phyloP scores from a whole-genome alignment of 768 basidiomycete genomes.

The Trametes cinnabarina region DNA sequence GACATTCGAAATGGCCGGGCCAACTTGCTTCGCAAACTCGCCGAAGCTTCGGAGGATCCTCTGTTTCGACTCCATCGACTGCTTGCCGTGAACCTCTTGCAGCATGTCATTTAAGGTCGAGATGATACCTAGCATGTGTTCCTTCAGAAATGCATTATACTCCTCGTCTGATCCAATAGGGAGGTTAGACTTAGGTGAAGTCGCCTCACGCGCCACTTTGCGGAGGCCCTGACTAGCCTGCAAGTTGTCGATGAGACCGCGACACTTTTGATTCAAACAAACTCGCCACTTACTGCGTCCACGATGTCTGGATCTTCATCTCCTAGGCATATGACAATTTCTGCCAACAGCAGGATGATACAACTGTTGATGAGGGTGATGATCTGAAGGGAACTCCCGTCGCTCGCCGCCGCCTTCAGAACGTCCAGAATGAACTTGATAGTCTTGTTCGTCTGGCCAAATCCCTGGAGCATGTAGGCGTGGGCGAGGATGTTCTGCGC shows the following conservation, averaged over 20 bases:
- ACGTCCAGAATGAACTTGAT: conserved; percentile 60
- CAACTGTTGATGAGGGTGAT: conserved; percentile 62
- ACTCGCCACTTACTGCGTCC: conserved; percentile 40
- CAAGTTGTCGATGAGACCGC: conserved; percentile 29
- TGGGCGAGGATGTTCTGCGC: conserved; percentile 62
- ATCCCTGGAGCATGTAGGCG: conserved; percentile 57
- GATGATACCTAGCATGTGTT: conserved; percentile 81
- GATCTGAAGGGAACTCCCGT: conserved; percentile 37
- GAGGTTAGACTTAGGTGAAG: conserved; percentile 24
- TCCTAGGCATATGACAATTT: conserved; percentile 76
- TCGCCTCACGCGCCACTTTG: conserved; percentile 40
- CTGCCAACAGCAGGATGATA: conserved; percentile 66
- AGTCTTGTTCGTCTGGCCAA: conserved; percentile 54
- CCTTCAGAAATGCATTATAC: conserved; percentile 64
- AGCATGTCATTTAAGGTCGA: conserved; percentile 82
- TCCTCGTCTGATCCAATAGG: conserved; percentile 30
- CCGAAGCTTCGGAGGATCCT: conserved; percentile 81
- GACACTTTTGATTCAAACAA: background rate
- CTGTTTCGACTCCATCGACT: conserved; percentile 62
- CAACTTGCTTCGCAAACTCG: conserved; percentile 66
- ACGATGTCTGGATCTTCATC: conserved; percentile 52
- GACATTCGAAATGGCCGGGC: conserved; percentile 66
- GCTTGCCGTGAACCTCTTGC: conserved; percentile 81
- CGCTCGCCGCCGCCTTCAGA: conserved; percentile 47
- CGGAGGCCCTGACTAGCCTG: conserved; percentile 48